phyloP scores from a whole-genome alignment of 129 eudicot species.

The Centrapalus pauciflorus region DNA sequence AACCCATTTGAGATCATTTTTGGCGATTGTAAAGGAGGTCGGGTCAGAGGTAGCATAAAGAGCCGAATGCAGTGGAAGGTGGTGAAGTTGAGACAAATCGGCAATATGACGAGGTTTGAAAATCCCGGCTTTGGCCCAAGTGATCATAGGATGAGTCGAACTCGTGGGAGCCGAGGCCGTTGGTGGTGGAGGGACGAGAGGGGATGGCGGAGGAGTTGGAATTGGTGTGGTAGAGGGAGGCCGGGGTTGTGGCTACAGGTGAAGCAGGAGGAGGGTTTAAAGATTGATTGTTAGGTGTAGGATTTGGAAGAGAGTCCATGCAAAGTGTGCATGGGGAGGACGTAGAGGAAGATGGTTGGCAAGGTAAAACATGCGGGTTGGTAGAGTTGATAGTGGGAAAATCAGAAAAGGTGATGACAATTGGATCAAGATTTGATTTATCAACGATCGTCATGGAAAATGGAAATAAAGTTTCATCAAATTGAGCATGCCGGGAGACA shows the following conservation, averaged over 20 bases:
- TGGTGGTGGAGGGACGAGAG: constrained; percentile 3
- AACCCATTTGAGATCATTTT: neutral
- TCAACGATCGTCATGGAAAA: neutral
- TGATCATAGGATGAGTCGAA: constrained; percentile 6
- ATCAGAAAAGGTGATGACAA: neutral
- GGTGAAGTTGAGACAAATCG: constrained; percentile 1
- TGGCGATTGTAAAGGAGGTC: neutral
- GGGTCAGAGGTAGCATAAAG: neutral
- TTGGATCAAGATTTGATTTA: neutral
- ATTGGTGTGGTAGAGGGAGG: neutral
- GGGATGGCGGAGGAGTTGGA: neutral
- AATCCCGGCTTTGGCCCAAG: neutral
- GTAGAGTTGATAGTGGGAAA: neutral
- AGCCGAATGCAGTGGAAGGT: neutral
- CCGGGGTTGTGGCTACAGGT: neutral
- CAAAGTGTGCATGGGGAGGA: constrained; percentile 1
- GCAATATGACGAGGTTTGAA: neutral
- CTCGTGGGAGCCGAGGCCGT: neutral
- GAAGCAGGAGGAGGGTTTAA: neutral
- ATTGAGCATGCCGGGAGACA: neutral
- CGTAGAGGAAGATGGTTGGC: neutral
- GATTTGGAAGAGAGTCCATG: neutral
- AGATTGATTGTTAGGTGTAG: neutral
- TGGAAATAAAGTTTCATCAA: neutral
- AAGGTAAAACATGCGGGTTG: neutral